Evolutionary conservation across 2,329 filamentous ascomycete genomes (phyloP).

Genomic region (Tolypocladium ovalisporum): DNA sequence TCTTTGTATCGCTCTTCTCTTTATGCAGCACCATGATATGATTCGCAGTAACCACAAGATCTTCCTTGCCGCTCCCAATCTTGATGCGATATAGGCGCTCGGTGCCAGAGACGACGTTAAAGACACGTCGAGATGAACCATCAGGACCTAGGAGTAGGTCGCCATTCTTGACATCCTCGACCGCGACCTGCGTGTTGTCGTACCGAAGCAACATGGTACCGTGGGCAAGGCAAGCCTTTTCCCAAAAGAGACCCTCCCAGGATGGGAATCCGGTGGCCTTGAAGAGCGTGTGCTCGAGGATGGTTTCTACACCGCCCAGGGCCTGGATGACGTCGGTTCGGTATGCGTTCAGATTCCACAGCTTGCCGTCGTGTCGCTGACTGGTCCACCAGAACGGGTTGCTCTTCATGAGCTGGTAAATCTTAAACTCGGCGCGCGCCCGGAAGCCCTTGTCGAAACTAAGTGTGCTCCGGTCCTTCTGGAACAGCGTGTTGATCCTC

Average conservation of each 20-base stretch:
- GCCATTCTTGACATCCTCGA: too few relatives aligned
- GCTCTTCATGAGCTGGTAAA: slow-evolving; percentile 97
- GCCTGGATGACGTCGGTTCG: slow-evolving; percentile 95
- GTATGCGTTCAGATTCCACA: slow-evolving; percentile 96
- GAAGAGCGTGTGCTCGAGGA: slow-evolving; percentile 92
- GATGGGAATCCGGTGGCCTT: slow-evolving; percentile 94
- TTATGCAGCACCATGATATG: too few relatives aligned
- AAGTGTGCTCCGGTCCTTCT: slow-evolving; percentile 92
- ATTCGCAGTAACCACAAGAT: too few relatives aligned
- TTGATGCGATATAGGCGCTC: too few relatives aligned
- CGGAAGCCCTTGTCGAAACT: slow-evolving; percentile 99
- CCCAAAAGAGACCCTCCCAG: slow-evolving; percentile 96
- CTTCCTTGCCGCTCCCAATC: too few relatives aligned
- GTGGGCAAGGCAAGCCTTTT: slow-evolving; percentile 53
- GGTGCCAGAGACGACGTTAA: too few relatives aligned
- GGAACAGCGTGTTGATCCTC: slow-evolving; percentile 97
- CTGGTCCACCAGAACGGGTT: slow-evolving; percentile 99
- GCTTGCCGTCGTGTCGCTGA: slow-evolving; percentile 89
- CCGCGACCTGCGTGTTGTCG: too few relatives aligned
- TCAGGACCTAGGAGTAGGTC: too few relatives aligned
- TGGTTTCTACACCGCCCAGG: slow-evolving; percentile 91
- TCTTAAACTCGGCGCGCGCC: slow-evolving; percentile 90
- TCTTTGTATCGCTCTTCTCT: too few relatives aligned
- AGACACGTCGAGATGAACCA: too few relatives aligned
- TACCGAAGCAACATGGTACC: too few relatives aligned